A percentile compares a stretch with the other conserved stretches of the same genome.
Conservation (phyloP, 805 yeast genomes). For the Saccharomyces paradoxus region DNA sequence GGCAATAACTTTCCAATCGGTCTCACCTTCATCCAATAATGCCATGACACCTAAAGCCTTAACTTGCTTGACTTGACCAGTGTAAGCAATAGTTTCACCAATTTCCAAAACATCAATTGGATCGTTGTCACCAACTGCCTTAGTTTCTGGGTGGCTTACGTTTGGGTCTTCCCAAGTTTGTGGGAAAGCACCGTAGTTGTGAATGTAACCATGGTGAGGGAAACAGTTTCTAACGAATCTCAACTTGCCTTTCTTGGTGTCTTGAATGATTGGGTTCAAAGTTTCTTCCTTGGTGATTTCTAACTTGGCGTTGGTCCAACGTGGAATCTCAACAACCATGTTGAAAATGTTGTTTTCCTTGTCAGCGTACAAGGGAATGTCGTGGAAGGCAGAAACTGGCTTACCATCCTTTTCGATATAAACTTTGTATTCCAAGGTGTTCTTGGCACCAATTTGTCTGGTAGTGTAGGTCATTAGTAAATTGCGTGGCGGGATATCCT, state of each 20-base stretch:
- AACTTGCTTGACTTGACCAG: constrained; percentile 77
- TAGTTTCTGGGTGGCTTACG: constrained; percentile 55
- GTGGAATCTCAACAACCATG: constrained; percentile 94
- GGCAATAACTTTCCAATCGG: constrained; percentile 88
- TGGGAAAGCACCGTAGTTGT: constrained; percentile 97
- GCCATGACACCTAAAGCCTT: constrained; percentile 94
- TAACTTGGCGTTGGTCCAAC: constrained; percentile 96
- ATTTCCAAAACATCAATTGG: constrained; percentile 82
- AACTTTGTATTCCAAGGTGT: constrained; percentile 89
- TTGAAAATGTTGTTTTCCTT: constrained; percentile 80
- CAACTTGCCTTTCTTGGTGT: constrained; percentile 92
- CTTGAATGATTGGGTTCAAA: constrained; percentile 93
- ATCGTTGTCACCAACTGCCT: constrained; percentile 72
- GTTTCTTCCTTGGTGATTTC: constrained; percentile 81
- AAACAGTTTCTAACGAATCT: constrained; percentile 95
- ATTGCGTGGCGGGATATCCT: background rate
- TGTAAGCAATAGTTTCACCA: constrained; percentile 55
- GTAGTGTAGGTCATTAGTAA: constrained; percentile 63
- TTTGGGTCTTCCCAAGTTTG: constrained; percentile 83
- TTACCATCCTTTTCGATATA: constrained; percentile 89
- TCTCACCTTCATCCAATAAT: constrained; percentile 83
- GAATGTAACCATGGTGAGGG: constrained; percentile 98
- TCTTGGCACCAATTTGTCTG: constrained; percentile 91
- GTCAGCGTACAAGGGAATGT: constrained; percentile 86
- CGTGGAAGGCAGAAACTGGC: constrained; percentile 93